Evolutionary conservation across 768 basidiomycete species (phyloP), one percentile per base, ranked within the genome.

Genomic region (Suillus bovinus): DNA sequence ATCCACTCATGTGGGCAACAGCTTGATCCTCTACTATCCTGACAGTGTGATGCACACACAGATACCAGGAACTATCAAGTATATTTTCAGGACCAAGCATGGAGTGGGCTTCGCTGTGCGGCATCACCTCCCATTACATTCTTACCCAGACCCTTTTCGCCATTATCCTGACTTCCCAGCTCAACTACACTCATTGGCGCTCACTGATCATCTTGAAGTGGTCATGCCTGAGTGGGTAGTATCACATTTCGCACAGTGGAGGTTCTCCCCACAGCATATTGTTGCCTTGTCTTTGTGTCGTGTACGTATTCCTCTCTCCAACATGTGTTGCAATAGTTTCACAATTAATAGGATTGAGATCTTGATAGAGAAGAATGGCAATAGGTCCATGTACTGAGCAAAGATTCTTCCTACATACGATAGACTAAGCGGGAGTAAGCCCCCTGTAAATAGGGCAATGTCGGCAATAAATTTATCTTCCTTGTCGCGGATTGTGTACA

Each of bases 81-180:
- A 63, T 17, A 63, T 63, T 44, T 63, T 42, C 38, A 27, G 34
- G 3, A 22, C 33, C 2, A 24, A 49, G 0, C 38, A 41, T 3
- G 27, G 36, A 0, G 31, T 63, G 0, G 1, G 33, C 11, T 59
- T 65, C 36, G 46, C 64, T 16, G 62, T 65, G 7, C 60, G 53
- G 56, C 13, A 38, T n/a, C 62, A 67, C 17, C n/a, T 8, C 0
- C 57, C 38, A 1, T 33, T 31, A 2, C 11, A 4, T 5, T 38
- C 29, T 20, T 24, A 20, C 8, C 29, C 61, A 7, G 44, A 66
- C 53, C 60, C 63, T 5, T 66, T 49, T 41, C 24, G 22, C 5
- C 36, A 39, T n/a, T 66, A 66, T 34, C 63, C 65, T 14, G 22
- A 66, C 24, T 66, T 66, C 44, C 65, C 60, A 2, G 63, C 65